Conservation (phyloP, 257 asterid genomes). For the Nicotiana undulata region DNA sequence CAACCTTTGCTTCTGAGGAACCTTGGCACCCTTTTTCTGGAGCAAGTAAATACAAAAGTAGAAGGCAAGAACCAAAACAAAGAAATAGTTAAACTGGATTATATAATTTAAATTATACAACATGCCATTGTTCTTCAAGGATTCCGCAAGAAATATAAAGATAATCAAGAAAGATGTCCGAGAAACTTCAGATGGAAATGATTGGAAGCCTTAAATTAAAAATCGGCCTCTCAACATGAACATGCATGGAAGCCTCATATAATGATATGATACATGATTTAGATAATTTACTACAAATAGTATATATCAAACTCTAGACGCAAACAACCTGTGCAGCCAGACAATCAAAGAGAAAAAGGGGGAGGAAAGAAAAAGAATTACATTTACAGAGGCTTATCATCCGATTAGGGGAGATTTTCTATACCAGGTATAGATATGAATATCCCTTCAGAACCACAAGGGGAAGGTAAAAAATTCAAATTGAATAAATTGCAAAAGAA, state of each 20-base stretch:
- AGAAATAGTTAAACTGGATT: background rate
- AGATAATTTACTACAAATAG: slow-evolving; percentile 13
- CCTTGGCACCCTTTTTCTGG: too few relatives aligned
- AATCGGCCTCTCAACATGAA: slow-evolving; percentile 27
- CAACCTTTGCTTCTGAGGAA: too few relatives aligned
- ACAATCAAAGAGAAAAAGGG: slow-evolving; percentile 14
- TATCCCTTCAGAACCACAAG: slow-evolving; percentile 17
- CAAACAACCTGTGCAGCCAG: slow-evolving; percentile 43
- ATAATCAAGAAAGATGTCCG: background rate
- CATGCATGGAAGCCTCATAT: slow-evolving; percentile 29
- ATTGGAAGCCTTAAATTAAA: slow-evolving; percentile 11
- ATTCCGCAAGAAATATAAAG: background rate
- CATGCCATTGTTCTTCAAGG: background rate
- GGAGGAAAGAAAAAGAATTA: slow-evolving; percentile 14
- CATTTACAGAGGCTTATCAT: slow-evolving; percentile 53
- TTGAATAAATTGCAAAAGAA: slow-evolving; percentile 10
- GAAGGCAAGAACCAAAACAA: background rate
- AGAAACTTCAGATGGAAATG: background rate
- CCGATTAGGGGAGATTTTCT: slow-evolving; percentile 25
- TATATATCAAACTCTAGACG: slow-evolving; percentile 7
- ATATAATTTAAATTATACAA: background rate
- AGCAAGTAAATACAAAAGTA: too few relatives aligned
- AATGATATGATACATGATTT: background rate
- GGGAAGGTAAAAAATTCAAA: slow-evolving; percentile 19
- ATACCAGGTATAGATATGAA: slow-evolving; percentile 14